Evolutionary conservation across 202 grass and related monocot genomes (phyloP).

Genomic region (Schoenoplectus tabernaemontani): DNA sequence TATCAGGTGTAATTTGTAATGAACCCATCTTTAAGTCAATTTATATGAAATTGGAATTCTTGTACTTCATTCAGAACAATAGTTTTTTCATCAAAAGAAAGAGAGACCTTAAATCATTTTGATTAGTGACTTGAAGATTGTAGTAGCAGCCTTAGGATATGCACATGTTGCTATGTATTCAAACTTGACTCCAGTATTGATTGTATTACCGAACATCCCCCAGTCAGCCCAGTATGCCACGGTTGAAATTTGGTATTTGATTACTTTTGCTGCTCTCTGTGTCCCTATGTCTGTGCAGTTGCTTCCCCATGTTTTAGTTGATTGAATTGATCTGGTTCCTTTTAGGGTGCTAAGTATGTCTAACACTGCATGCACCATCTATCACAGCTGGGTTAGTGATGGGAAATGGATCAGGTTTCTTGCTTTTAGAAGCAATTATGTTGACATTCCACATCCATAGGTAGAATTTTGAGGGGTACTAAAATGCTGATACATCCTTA

Average conservation of each 20-base stretch:
- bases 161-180: neutral
- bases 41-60: neutral
- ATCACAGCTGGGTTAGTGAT: neutral
- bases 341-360: neutral
- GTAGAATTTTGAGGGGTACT: neutral
- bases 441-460: neutral
- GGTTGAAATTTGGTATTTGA: too few species aligned
- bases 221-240: too few species aligned
- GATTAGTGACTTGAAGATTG: neutral
- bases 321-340: neutral
- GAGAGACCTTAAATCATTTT: neutral
- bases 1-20: neutral
- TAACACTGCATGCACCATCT: neutral
- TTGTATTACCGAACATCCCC: neutral
- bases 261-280: too few species aligned
- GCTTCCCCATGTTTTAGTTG: too few species aligned
- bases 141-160: neutral
- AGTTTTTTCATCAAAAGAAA: neutral
- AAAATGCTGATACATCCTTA: neutral
- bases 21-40: neutral
- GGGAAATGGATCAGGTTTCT: too few species aligned
- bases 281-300: too few species aligned
- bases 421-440: neutral
- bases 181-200: neutral
- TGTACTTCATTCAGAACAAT: neutral